These are phyloP conservation scores for Tetracladium maxilliforme DNA, from an alignment of 2,329 filamentous ascomycete genomes.

Conservation along the genomic window DNA sequence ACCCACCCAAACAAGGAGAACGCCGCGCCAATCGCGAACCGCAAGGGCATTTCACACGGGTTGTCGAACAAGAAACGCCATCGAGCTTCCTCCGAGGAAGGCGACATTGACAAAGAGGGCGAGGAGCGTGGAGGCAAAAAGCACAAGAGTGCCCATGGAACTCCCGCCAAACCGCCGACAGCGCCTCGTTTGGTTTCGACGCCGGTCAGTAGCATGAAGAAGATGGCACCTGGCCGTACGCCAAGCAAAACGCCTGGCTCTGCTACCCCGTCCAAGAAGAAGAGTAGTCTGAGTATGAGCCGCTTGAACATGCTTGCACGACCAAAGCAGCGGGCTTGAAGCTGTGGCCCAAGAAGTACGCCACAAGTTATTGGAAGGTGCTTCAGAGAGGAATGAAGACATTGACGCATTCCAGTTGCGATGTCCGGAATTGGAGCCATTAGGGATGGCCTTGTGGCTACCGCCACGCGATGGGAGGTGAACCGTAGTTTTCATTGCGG, in stretches of 20 bases:
- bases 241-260: no score
- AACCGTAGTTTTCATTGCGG: slow-evolving; percentile 1
- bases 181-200: no score
- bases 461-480: no score
- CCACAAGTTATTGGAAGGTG: slow-evolving; percentile 1
- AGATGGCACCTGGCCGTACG: no score
- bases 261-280: slow-evolving; percentile 1
- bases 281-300: slow-evolving; percentile 34
- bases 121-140: slow-evolving; percentile 42
- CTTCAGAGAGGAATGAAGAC: slow-evolving; percentile 3
- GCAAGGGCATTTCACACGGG: no score
- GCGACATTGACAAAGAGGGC: slow-evolving; percentile 31
- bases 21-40: slow-evolving; percentile 34
- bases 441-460: slow-evolving; percentile 3
- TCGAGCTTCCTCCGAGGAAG: slow-evolving; percentile 40
- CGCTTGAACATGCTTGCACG: slow-evolving; percentile 45
- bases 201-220: no score
- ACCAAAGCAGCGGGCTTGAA: slow-evolving; percentile 38
- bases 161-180: no score
- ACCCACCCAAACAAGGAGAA: slow-evolving; percentile 38
- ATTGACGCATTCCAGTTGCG: slow-evolving; percentile 1
- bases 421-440: background rate
- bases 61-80: slow-evolving; percentile 52
- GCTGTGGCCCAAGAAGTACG: slow-evolving; percentile 1
- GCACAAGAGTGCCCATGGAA: slow-evolving; percentile 29